Percentiles rank a stretch among this genome's conserved stretches.
phyloP scores from a whole-genome alignment of 1,284 basidiomycete genomes.

The Cutaneotrichosporon dermatis region DNA sequence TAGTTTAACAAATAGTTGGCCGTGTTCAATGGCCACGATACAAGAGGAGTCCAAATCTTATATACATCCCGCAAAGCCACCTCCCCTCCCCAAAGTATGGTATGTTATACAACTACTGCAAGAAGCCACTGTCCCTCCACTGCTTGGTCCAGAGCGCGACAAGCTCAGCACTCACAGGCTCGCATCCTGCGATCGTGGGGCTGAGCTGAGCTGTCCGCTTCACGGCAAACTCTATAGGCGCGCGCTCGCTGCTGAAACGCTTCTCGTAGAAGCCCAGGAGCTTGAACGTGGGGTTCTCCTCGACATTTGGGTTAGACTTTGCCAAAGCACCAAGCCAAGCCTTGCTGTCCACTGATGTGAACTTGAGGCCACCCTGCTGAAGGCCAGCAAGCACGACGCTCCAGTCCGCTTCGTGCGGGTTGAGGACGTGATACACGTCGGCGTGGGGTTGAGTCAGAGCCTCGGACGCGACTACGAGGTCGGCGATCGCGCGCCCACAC shows the following conservation, averaged over 20 bases:
- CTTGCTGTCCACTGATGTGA: conserved; percentile 66
- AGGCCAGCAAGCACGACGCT: conserved; percentile 64
- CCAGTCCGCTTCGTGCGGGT: conserved; percentile 49
- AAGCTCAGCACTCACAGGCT: conserved; percentile 25
- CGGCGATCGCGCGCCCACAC: conserved; percentile 55
- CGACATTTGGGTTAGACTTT: conserved; percentile 50
- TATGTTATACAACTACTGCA: conserved; percentile 3
- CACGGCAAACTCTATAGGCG: conserved; percentile 33
- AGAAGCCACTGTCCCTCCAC: conserved; percentile 41
- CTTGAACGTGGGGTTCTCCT: conserved; percentile 55
- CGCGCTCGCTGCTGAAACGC: conserved; percentile 31
- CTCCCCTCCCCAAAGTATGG: too few relatives aligned
- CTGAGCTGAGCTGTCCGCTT: conserved; percentile 26
- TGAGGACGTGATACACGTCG: conserved; percentile 68
- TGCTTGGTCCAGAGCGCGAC: conserved; percentile 34
- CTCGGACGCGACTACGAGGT: conserved; percentile 48
- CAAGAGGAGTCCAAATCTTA: too few relatives aligned
- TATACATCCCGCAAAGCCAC: too few relatives aligned
- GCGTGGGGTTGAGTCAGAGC: conserved; percentile 1
- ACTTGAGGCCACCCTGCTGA: conserved; percentile 59
- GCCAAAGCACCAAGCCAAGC: conserved; percentile 55
- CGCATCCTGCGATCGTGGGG: conserved; percentile 26
- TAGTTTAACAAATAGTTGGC: too few relatives aligned
- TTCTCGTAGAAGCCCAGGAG: conserved; percentile 45
- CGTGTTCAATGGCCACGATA: too few relatives aligned